These are phyloP conservation scores for Neofusicoccum cordaticola DNA, from an alignment of 2,329 filamentous ascomycete species.

Conservation along the genomic window DNA sequence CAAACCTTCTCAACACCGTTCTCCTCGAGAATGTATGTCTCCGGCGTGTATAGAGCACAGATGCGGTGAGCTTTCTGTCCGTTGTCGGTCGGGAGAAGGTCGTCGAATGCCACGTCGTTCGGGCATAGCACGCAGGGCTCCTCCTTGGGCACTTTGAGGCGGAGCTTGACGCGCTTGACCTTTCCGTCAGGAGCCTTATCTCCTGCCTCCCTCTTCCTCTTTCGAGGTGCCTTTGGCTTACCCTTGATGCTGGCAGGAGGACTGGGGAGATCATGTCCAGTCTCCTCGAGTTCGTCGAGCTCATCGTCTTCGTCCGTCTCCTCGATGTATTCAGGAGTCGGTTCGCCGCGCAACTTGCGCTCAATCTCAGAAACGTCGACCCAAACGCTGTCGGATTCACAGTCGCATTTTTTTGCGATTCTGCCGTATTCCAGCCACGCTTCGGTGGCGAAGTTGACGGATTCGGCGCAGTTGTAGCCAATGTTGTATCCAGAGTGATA, in stretches of 20 bases:
- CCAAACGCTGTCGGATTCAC: conserved; percentile 97
- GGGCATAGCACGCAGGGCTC: conserved; percentile 90
- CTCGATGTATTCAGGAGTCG: conserved; percentile 75
- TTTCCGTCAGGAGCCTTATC: conserved; percentile 57
- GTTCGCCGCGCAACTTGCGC: conserved; percentile 84
- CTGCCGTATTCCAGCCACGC: conserved; percentile 93
- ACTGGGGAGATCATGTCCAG: conserved; percentile 68
- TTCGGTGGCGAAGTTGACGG: conserved; percentile 95
- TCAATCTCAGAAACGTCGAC: conserved; percentile 96
- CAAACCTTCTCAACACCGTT: conserved; percentile 70
- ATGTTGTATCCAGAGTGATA: conserved; percentile 98
- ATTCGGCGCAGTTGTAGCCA: conserved; percentile 97
- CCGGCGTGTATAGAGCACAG: conserved; percentile 87
- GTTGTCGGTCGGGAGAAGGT: conserved; percentile 83
- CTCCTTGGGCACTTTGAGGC: conserved; percentile 69
- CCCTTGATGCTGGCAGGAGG: conserved; percentile 73
- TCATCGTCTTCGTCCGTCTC: conserved; percentile 70
- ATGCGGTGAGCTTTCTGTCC: conserved; percentile 82
- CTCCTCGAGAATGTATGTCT: conserved; percentile 82
- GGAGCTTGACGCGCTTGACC: conserved; percentile 72
- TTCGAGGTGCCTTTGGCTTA: conserved; percentile 60
- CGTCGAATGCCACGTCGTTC: conserved; percentile 78
- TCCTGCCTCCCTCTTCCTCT: conserved; percentile 63
- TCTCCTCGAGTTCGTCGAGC: conserved; percentile 49
- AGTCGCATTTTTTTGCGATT: conserved; percentile 95